These are phyloP conservation scores for Otatea glauca DNA, from an alignment of 176 grass and related monocot species.

Conservation along the genomic window DNA sequence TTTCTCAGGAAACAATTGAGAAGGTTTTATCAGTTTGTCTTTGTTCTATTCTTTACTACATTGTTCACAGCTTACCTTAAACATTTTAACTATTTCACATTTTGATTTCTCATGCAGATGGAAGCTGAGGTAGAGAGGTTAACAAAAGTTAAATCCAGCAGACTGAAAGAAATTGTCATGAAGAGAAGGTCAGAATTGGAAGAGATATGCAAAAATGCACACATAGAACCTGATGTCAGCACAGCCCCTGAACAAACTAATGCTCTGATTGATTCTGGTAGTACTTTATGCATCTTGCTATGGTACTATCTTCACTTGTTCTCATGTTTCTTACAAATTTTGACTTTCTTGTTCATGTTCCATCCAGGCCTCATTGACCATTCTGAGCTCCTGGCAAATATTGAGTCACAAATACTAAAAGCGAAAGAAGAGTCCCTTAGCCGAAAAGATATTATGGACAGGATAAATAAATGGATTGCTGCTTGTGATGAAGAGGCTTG, in stretches of 20 bases:
- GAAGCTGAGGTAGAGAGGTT: constrained; percentile 79
- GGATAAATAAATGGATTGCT: constrained; percentile 90
- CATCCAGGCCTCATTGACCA: constrained; percentile 81
- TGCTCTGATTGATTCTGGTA: constrained; percentile 88
- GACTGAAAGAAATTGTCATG: constrained; percentile 84
- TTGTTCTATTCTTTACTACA: constrained; percentile 31
- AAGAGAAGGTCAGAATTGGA: constrained; percentile 84
- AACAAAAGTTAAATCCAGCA: constrained; percentile 78
- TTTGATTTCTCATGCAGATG: constrained; percentile 56
- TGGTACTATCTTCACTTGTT: constrained; percentile 23
- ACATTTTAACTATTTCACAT: constrained; percentile 1
- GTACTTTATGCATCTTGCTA: constrained; percentile 28
- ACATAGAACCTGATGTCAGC: constrained; percentile 86
- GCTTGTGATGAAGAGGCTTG: constrained; percentile 93
- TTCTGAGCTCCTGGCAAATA: constrained; percentile 80
- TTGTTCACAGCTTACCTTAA: background rate
- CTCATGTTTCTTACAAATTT: constrained; percentile 26
- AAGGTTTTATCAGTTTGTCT: constrained; percentile 58
- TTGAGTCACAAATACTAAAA: constrained; percentile 85
- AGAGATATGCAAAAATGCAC: constrained; percentile 84
- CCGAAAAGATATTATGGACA: constrained; percentile 93
- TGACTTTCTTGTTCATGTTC: constrained; percentile 15
- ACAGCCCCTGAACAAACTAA: constrained; percentile 79
- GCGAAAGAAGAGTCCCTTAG: constrained; percentile 84
- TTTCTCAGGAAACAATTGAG: constrained; percentile 74